Conservation (phyloP, 768 basidiomycete genomes). For the Boletus rubroflammeus region DNA sequence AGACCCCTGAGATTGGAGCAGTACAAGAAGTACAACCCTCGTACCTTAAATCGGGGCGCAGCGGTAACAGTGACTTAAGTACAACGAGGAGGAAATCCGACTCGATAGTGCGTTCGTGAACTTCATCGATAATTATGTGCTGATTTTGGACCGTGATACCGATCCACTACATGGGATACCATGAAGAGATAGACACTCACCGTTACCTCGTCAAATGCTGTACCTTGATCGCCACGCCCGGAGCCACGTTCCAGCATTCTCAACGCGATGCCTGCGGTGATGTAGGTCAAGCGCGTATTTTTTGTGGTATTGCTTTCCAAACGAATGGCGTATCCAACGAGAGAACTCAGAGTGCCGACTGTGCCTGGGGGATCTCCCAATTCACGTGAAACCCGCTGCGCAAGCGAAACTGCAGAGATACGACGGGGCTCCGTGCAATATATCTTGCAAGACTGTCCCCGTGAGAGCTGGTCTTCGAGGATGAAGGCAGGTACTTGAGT, state of each 20-base stretch:
- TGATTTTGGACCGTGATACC: slow-evolving; percentile 26
- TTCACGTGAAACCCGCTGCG: slow-evolving; percentile 89
- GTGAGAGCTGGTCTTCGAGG: slow-evolving; percentile 81
- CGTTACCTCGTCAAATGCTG: slow-evolving; percentile 92
- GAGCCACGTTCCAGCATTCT: slow-evolving; percentile 93
- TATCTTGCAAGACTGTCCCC: slow-evolving; percentile 82
- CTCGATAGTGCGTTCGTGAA: slow-evolving; percentile 96
- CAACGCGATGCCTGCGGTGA: slow-evolving; percentile 92
- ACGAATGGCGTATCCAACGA: slow-evolving; percentile 93
- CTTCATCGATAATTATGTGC: slow-evolving; percentile 98
- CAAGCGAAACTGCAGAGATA: slow-evolving; percentile 94
- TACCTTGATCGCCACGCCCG: slow-evolving; percentile 64
- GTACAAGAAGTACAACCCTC: slow-evolving; percentile 10
- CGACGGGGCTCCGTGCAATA: slow-evolving; percentile 94
- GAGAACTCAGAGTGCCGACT: slow-evolving; percentile 71
- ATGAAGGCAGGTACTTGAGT: slow-evolving; percentile 95
- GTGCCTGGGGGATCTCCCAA: slow-evolving; percentile 79
- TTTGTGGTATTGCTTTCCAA: slow-evolving; percentile 82
- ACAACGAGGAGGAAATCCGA: slow-evolving; percentile 96
- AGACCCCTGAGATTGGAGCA: slow-evolving; percentile 3
- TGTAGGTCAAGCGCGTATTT: slow-evolving; percentile 76
- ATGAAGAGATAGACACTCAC: slow-evolving; percentile 39
- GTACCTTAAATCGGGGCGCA: slow-evolving; percentile 82
- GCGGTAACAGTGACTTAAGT: slow-evolving; percentile 73
- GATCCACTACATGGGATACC: neutral